Percentiles rank a stretch among this genome's conserved stretches.
These are phyloP conservation scores for Vanilla planifolia DNA, from an alignment of 106 monocot species.

Conservation along the genomic window DNA sequence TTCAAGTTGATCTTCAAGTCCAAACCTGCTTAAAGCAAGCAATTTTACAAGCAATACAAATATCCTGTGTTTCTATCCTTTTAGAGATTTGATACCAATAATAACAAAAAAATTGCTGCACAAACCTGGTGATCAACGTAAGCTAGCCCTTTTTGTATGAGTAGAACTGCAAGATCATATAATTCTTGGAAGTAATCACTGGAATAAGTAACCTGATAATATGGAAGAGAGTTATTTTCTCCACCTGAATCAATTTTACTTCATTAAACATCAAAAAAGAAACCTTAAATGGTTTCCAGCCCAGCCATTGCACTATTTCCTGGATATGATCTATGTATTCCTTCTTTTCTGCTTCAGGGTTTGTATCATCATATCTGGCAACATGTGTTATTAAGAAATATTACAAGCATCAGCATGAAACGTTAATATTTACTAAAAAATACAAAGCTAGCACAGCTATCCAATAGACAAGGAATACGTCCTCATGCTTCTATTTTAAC, in stretches of 20 bases:
- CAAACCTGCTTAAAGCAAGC: no score
- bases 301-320: constrained; percentile 96
- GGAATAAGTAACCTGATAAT: constrained; percentile 73
- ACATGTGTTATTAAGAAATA: not conserved
- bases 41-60: no score
- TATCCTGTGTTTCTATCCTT: not conserved
- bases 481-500: not conserved
- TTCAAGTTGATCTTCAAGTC: not conserved
- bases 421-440: not conserved
- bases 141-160: constrained; percentile 64
- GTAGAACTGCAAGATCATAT: constrained; percentile 77
- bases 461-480: not conserved
- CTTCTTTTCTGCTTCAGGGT: constrained; percentile 91
- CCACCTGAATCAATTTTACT: not conserved
- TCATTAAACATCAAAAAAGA: not conserved
- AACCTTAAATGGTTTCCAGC: constrained; percentile 94
- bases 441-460: not conserved
- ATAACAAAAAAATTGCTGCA: not conserved
- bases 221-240: not conserved
- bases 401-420: not conserved
- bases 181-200: constrained; percentile 89
- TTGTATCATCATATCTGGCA: constrained; percentile 93
- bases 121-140: constrained; percentile 99
- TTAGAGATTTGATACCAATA: not conserved
- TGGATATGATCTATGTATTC: constrained; percentile 97